Conservation (phyloP, 1,284 basidiomycete species). For the Sporisorium exsertum region DNA sequence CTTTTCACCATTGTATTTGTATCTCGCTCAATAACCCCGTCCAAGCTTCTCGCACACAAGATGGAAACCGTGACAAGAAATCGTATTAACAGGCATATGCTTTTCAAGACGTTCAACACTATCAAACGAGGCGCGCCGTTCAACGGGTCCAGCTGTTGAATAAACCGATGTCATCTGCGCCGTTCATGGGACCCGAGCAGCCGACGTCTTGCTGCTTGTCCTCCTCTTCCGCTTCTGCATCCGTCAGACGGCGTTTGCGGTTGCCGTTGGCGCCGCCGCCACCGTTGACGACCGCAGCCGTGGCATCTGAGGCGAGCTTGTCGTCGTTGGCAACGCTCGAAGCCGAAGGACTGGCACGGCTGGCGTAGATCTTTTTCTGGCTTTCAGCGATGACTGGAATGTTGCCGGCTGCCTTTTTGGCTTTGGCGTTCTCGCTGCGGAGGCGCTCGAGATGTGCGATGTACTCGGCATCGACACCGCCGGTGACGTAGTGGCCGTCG, state of each 20-base stretch:
- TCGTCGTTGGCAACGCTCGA: constrained; percentile 52
- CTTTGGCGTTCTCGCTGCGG: constrained; percentile 86
- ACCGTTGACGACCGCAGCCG: constrained; percentile 11
- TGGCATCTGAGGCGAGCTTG: constrained; percentile 38
- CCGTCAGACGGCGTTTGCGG: constrained; percentile 34
- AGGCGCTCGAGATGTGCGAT: constrained; percentile 80
- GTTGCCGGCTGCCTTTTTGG: constrained; percentile 54
- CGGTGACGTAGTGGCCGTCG: constrained; percentile 95
- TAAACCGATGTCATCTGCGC: constrained; percentile 64
- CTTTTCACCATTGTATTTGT: background rate
- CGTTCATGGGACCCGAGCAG: constrained; percentile 67
- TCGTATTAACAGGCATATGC: background rate
- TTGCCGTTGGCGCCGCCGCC: constrained; percentile 23
- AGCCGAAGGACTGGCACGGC: constrained; percentile 33
- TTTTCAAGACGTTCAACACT: background rate
- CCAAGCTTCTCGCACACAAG: background rate
- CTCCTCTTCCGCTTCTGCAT: constrained; percentile 40
- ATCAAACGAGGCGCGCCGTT: background rate
- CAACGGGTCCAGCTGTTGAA: constrained; percentile 61
- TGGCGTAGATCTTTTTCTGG: constrained; percentile 50
- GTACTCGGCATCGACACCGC: constrained; percentile 90
- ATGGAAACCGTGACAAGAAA: background rate
- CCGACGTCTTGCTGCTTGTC: constrained; percentile 49
- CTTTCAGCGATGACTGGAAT: constrained; percentile 41
- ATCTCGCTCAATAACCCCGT: background rate